phyloP scores from a whole-genome alignment of 2,329 filamentous ascomycete genomes.

The Annulohypoxylon truncatum region DNA sequence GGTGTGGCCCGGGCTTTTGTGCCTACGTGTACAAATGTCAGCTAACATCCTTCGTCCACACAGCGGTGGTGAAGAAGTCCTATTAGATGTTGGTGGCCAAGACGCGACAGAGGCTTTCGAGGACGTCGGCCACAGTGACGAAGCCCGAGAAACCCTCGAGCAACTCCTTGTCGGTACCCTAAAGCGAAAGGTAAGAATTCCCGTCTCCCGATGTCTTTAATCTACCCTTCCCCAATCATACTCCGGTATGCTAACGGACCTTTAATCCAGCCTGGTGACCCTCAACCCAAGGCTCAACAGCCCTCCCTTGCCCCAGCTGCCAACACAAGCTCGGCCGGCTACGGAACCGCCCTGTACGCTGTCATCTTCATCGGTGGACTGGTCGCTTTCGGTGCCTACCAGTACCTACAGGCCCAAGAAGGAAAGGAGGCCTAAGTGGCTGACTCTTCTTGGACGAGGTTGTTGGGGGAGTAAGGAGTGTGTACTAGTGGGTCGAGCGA shows the following conservation, averaged over 20 bases:
- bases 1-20: neutral
- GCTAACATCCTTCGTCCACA: slow-evolving; percentile 45
- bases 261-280: slow-evolving; percentile 76
- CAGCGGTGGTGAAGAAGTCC: slow-evolving; percentile 97
- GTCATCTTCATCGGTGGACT: slow-evolving; percentile 81
- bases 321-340: slow-evolving; percentile 63
- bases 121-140: slow-evolving; percentile 98
- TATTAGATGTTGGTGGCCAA: slow-evolving; percentile 95
- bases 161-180: slow-evolving; percentile 78
- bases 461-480: slow-evolving; percentile 16
- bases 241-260: slow-evolving; percentile 43
- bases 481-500: slow-evolving; percentile 27
- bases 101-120: slow-evolving; percentile 98
- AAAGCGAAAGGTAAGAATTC: slow-evolving; percentile 78
- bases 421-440: slow-evolving; percentile 43
- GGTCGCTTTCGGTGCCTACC: slow-evolving; percentile 83
- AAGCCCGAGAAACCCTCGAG: slow-evolving; percentile 93
- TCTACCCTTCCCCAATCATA: slow-evolving; percentile 9
- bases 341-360: slow-evolving; percentile 85
- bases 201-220: slow-evolving; percentile 7
- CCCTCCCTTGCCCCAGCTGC: slow-evolving; percentile 62
- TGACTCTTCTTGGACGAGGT: slow-evolving; percentile 3
- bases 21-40: slow-evolving; percentile 3
- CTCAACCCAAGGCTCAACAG: slow-evolving; percentile 71
- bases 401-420: slow-evolving; percentile 78